Evolutionary conservation across 768 basidiomycete species (phyloP).

Genomic region (Paxillus involutus): DNA sequence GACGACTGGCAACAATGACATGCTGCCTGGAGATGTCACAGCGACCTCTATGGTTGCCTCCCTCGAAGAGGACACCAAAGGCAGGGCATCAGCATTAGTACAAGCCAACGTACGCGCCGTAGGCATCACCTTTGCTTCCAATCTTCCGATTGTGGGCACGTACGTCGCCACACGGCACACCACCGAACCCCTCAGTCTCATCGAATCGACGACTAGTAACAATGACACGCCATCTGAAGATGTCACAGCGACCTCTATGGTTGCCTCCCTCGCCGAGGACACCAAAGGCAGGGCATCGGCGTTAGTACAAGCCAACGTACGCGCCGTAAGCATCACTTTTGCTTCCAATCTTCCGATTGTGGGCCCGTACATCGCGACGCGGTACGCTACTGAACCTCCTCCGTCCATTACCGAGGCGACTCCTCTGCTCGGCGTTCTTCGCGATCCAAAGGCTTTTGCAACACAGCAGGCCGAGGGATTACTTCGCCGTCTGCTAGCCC

Average conservation of each 20-base stretch:
- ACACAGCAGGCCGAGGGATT: slow-evolving; percentile 16
- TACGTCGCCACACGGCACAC: slow-evolving; percentile 10
- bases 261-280: neutral
- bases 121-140: slow-evolving; percentile 13
- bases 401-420: slow-evolving; percentile 20
- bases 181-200: neutral
- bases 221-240: too few relatives aligned
- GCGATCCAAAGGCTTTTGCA: slow-evolving; percentile 22
- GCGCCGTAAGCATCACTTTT: slow-evolving; percentile 9
- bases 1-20: too few relatives aligned
- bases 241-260: neutral
- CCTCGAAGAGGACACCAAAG: slow-evolving; percentile 2
- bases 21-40: neutral
- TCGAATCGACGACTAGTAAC: too few relatives aligned
- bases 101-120: slow-evolving; percentile 3
- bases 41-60: neutral
- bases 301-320: slow-evolving; percentile 3
- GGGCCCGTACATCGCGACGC: slow-evolving; percentile 14
- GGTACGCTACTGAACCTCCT: neutral
- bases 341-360: slow-evolving; percentile 21
- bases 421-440: slow-evolving; percentile 22
- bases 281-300: slow-evolving; percentile 4
- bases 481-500: slow-evolving; percentile 11
- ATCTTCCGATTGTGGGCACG: slow-evolving; percentile 21
- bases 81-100: slow-evolving; percentile 1